Evolutionary conservation across 768 basidiomycete genomes (phyloP).

Genomic region (Xerocomellus intermedius): DNA sequence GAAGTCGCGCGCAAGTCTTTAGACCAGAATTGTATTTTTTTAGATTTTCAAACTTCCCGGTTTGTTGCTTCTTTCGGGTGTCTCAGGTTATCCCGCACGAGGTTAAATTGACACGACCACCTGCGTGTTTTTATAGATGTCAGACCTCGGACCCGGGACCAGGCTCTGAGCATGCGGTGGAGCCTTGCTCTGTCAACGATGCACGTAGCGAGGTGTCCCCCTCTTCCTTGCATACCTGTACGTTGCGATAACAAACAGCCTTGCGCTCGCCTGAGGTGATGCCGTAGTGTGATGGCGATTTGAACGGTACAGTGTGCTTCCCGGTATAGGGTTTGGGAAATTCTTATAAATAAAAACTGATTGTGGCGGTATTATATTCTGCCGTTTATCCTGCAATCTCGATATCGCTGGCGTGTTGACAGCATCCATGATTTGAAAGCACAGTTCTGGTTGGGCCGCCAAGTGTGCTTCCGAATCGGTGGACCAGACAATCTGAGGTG

Average conservation of each 20-base stretch:
- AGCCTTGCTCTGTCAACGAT: neutral
- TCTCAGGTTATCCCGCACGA: conserved; percentile 5
- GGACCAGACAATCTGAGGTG: neutral
- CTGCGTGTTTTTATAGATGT: neutral
- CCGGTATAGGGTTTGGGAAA: conserved; percentile 10
- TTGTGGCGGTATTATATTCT: conserved; percentile 6
- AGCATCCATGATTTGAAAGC: neutral
- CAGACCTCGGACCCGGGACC: conserved; percentile 11
- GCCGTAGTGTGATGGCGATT: conserved; percentile 3
- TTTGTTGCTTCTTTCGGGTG: neutral
- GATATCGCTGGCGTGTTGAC: neutral
- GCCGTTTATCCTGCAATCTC: neutral
- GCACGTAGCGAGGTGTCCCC: neutral
- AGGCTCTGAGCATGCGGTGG: neutral
- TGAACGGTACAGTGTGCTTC: conserved; percentile 1
- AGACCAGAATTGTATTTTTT: conserved; percentile 12
- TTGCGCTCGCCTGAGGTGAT: conserved; percentile 6
- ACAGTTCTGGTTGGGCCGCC: neutral
- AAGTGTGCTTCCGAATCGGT: neutral
- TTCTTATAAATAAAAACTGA: conserved; percentile 9
- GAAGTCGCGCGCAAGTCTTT: neutral
- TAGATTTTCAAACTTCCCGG: neutral
- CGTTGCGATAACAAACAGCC: neutral
- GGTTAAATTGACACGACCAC: neutral
- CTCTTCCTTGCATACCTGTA: too few relatives aligned